Conservation (phyloP, 305 asterid genomes). For the Fraxinus latifolia region DNA sequence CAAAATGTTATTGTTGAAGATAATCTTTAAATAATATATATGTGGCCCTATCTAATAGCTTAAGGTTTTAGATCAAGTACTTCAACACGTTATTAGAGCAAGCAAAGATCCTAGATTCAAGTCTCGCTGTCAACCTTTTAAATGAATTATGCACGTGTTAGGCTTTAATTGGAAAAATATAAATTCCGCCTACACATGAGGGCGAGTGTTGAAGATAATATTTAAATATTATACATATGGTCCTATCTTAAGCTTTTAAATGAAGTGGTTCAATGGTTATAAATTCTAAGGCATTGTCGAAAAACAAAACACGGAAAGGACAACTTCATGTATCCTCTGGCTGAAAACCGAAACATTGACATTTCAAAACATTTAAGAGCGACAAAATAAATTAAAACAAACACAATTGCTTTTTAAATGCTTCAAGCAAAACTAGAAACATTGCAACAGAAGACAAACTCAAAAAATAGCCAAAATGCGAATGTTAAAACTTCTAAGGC, state of each 20-base stretch:
- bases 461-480: not conserved
- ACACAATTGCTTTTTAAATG: not conserved
- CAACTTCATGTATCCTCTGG: not conserved
- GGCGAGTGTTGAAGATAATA: not conserved
- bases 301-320: not conserved
- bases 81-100: not conserved
- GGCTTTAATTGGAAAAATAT: not conserved
- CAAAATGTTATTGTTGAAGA: not conserved
- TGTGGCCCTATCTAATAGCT: not conserved
- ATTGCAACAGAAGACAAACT: not conserved
- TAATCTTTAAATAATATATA: not conserved
- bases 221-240: not conserved
- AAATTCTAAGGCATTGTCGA: not conserved
- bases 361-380: not conserved
- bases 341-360: not conserved
- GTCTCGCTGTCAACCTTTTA: not conserved
- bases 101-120: not conserved
- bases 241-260: not conserved
- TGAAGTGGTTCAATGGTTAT: not conserved
- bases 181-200: not conserved
- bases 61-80: not conserved
- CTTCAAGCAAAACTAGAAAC: conserved; percentile 7
- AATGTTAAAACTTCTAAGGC: not conserved
- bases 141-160: not conserved
- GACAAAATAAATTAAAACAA: not conserved